Evolutionary conservation across 2,329 filamentous ascomycete genomes (phyloP).

Genomic region (Exophiala sideris): DNA sequence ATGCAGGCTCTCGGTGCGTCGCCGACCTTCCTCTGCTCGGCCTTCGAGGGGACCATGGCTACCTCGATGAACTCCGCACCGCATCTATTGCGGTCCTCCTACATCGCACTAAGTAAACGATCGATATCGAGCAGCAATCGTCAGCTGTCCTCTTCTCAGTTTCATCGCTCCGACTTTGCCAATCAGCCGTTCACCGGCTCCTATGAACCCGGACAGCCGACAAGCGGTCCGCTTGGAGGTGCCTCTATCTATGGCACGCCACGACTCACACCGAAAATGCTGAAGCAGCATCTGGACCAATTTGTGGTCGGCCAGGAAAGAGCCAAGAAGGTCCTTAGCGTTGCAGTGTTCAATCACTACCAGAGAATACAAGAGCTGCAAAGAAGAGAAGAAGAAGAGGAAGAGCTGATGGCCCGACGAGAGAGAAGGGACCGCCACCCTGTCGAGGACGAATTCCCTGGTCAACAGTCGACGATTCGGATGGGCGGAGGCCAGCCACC

Average conservation of each 20-base stretch:
- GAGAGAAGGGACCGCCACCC: slow-evolving; percentile 70
- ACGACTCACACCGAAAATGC: slow-evolving; percentile 58
- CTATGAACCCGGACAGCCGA: slow-evolving; percentile 62
- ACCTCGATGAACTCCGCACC: slow-evolving; percentile 9
- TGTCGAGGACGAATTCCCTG: slow-evolving; percentile 69
- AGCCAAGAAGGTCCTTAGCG: slow-evolving; percentile 85
- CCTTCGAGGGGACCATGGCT: slow-evolving; percentile 16
- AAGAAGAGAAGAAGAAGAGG: slow-evolving; percentile 73
- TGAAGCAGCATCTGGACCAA: slow-evolving; percentile 90
- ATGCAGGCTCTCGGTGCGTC: slow-evolving; percentile 10
- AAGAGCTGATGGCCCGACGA: slow-evolving; percentile 68
- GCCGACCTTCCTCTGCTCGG: slow-evolving; percentile 19
- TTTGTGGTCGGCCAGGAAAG: slow-evolving; percentile 95
- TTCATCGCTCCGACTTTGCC: slow-evolving; percentile 61
- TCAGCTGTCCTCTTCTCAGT: slow-evolving; percentile 47
- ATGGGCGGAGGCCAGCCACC: slow-evolving; percentile 32
- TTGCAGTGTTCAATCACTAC: slow-evolving; percentile 95
- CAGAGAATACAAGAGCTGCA: slow-evolving; percentile 76
- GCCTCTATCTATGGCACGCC: slow-evolving; percentile 57
- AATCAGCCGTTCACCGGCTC: slow-evolving; percentile 60
- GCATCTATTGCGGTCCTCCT: slow-evolving; percentile 16
- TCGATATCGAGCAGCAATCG: slow-evolving; percentile 6
- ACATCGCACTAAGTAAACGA: slow-evolving; percentile 21
- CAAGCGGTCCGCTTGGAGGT: slow-evolving; percentile 60
- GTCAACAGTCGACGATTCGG: slow-evolving; percentile 54